Evolutionary conservation across 2,329 filamentous ascomycete species (phyloP).

Genomic region (Botryotinia convoluta): DNA sequence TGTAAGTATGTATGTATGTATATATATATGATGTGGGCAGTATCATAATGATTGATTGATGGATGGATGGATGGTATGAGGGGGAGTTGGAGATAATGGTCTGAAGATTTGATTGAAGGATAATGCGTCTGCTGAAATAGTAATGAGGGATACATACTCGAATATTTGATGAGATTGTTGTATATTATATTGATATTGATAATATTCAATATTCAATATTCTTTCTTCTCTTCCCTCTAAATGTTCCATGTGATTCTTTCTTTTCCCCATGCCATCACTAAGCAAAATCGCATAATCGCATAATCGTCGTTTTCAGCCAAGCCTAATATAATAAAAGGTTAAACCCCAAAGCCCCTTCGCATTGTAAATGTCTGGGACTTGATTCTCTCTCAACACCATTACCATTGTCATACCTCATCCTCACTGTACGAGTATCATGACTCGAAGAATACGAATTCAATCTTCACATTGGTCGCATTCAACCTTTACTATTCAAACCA

Average conservation of each 20-base stretch:
- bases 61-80: neutral
- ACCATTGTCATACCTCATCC: neutral
- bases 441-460: neutral
- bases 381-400: neutral
- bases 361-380: neutral
- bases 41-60: neutral
- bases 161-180: neutral
- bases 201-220: neutral
- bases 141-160: neutral
- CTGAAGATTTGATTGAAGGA: neutral
- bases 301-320: constrained; percentile 1
- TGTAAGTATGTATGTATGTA: too few species aligned
- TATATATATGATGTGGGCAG: neutral
- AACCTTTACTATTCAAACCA: neutral
- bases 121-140: neutral
- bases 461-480: constrained; percentile 1
- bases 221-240: neutral
- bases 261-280: neutral
- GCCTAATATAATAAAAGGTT: neutral
- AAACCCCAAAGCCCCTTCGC: neutral
- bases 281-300: neutral
- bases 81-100: too few species aligned
- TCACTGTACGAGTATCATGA: neutral
- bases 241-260: neutral
- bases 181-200: neutral